Evolutionary conservation across 306 rosid species (phyloP).

Genomic region (Cucumis cinereus): DNA sequence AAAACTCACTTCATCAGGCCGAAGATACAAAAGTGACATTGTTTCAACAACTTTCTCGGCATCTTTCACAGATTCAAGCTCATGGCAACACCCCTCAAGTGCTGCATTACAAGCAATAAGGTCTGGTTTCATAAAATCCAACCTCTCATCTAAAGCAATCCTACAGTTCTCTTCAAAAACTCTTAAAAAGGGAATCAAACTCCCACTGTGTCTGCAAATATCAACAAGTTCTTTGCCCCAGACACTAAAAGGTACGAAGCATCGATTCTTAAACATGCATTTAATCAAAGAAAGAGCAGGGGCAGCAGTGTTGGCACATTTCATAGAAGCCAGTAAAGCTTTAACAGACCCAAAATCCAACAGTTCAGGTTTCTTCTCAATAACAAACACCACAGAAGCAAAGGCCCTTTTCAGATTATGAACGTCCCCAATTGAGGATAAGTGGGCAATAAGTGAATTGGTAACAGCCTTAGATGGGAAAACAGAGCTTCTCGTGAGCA

Average conservation of each 20-base stretch:
- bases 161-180: constrained; percentile 63
- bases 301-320: constrained; percentile 46
- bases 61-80: constrained; percentile 53
- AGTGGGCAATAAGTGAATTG: constrained; percentile 48
- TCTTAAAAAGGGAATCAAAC: constrained; percentile 39
- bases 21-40: constrained; percentile 48
- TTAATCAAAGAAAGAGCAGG: constrained; percentile 77
- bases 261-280: constrained; percentile 53
- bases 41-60: constrained; percentile 57
- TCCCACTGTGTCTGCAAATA: constrained; percentile 39
- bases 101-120: constrained; percentile 79
- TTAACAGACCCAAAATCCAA: constrained; percentile 36
- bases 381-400: constrained; percentile 45
- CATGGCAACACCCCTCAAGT: constrained; percentile 60
- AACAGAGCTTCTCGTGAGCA: constrained; percentile 42
- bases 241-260: constrained; percentile 44
- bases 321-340: constrained; percentile 45
- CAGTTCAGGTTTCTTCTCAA: constrained; percentile 44
- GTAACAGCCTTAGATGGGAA: constrained; percentile 73
- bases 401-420: constrained; percentile 78
- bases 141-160: constrained; percentile 58
- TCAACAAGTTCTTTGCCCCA: constrained; percentile 68
- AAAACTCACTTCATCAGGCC: constrained; percentile 67
- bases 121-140: constrained; percentile 63
- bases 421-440: constrained; percentile 53